Percentiles rank a stretch among this genome's conserved stretches.
phyloP scores from a whole-genome alignment of 2,329 filamentous ascomycete genomes.

The Ceratocystis destructans region DNA sequence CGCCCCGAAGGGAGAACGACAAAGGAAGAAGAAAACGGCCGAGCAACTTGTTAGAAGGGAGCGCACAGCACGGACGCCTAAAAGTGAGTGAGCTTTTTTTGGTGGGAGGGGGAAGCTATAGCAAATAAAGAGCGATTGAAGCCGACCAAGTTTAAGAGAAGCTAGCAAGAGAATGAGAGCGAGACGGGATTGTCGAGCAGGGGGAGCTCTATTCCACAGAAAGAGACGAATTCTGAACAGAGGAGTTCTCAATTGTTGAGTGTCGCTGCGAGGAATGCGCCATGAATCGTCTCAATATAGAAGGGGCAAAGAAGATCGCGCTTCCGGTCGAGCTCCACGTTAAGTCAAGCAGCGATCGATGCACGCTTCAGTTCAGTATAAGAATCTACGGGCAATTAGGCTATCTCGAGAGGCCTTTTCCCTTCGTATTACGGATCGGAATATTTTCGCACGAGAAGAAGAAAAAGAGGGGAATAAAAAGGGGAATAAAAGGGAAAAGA shows the following conservation, averaged over 20 bases:
- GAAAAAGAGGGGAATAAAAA: slow-evolving; percentile 2
- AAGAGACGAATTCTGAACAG: no score
- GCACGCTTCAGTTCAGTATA: background rate
- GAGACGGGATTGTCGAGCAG: background rate
- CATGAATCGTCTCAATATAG: no score
- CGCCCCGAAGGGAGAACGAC: background rate
- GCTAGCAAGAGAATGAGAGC: no score
- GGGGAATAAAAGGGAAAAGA: background rate
- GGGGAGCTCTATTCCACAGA: no score
- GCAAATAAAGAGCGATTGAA: background rate
- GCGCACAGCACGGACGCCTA: background rate
- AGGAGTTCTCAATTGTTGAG: no score
- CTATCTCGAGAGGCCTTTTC: no score
- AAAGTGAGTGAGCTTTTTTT: background rate
- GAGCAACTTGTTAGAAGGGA: background rate
- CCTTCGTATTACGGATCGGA: background rate
- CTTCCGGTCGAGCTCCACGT: no score
- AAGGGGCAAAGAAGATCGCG: no score
- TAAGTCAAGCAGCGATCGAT: background rate
- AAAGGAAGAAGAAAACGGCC: background rate
- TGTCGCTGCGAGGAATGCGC: no score
- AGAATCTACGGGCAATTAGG: no score
- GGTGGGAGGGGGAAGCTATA: background rate
- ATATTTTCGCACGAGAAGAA: background rate
- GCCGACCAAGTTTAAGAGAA: no score